phyloP scores from a whole-genome alignment of 768 basidiomycete species.

The Plicaturopsis crispa region DNA sequence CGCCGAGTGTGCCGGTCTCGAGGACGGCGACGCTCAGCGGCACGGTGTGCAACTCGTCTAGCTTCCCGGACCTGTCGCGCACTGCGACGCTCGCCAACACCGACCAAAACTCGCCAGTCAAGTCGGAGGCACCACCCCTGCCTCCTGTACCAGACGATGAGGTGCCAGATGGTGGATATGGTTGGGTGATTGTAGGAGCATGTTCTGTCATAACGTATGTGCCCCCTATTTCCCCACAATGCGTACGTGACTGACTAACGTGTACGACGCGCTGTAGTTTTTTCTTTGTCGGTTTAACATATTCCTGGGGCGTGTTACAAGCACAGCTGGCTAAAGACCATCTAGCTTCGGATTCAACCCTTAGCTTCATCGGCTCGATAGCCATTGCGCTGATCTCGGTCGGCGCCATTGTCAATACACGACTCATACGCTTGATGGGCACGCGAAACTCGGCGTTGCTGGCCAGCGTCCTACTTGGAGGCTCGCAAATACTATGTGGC shows the following conservation, averaged over 20 bases:
- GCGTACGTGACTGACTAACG: neutral
- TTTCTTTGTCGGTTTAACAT: conserved; percentile 18
- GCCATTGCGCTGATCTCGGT: conserved; percentile 20
- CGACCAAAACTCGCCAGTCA: too few species aligned
- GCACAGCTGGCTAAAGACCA: conserved; percentile 18
- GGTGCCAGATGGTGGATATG: neutral
- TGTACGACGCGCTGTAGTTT: conserved; percentile 9
- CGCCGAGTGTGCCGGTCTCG: neutral
- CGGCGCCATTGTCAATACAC: conserved; percentile 19
- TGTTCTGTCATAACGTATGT: neutral
- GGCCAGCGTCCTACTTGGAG: conserved; percentile 20
- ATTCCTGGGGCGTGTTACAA: conserved; percentile 25
- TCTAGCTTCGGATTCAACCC: conserved; percentile 15
- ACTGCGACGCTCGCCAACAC: too few species aligned
- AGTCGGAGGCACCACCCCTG: too few species aligned
- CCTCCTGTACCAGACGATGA: too few species aligned
- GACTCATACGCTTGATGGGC: conserved; percentile 22
- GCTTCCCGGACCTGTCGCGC: too few species aligned
- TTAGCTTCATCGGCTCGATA: conserved; percentile 25
- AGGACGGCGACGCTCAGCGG: too few species aligned
- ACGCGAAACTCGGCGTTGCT: conserved; percentile 18
- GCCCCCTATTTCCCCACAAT: neutral
- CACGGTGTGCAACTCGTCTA: too few species aligned
- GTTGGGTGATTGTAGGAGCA: neutral
- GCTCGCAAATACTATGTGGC: conserved; percentile 19